A percentile compares a stretch with the other conserved stretches of the same genome.
phyloP scores from a whole-genome alignment of 495 filamentous ascomycete species.

The Podospora comata region DNA sequence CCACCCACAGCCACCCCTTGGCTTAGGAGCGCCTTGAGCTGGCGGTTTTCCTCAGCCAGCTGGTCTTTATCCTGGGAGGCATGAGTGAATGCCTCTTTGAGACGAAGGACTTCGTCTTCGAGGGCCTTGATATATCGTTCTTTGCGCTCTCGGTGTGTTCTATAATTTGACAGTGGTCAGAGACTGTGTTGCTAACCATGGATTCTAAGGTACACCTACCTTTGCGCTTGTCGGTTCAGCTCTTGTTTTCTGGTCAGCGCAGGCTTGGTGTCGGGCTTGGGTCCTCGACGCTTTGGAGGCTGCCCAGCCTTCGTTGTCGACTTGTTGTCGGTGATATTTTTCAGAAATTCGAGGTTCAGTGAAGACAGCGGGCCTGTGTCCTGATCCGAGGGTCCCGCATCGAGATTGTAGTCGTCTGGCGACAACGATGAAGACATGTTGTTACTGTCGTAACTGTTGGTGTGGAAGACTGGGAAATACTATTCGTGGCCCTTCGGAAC shows the following conservation, averaged over 20 bases:
- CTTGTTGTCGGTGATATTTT: conserved; percentile 60
- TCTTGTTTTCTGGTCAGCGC: conserved; percentile 92
- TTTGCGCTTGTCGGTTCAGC: conserved; percentile 91
- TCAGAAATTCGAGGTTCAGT: conserved; percentile 57
- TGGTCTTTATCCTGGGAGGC: conserved; percentile 63
- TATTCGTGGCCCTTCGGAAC: not conserved
- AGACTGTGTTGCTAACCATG: not conserved
- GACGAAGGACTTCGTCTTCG: conserved; percentile 79
- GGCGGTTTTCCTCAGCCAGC: conserved; percentile 69
- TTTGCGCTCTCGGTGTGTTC: conserved; percentile 95
- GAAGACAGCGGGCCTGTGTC: conserved; percentile 53
- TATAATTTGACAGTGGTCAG: conserved; percentile 16
- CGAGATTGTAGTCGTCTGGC: conserved; percentile 33
- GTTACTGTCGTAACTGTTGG: conserved; percentile 3
- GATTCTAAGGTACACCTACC: conserved; percentile 52
- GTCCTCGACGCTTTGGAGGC: conserved; percentile 82
- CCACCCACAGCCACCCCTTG: conserved; percentile 58
- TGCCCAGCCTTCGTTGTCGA: conserved; percentile 67
- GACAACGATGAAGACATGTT: conserved; percentile 43
- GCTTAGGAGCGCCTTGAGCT: conserved; percentile 69
- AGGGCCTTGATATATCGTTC: conserved; percentile 93
- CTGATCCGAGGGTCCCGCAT: conserved; percentile 28
- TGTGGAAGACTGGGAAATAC: not conserved
- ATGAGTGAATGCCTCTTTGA: conserved; percentile 59
- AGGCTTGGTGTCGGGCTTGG: conserved; percentile 95